phyloP scores from a whole-genome alignment of 805 yeast species.

The Pichia ethanolica region DNA sequence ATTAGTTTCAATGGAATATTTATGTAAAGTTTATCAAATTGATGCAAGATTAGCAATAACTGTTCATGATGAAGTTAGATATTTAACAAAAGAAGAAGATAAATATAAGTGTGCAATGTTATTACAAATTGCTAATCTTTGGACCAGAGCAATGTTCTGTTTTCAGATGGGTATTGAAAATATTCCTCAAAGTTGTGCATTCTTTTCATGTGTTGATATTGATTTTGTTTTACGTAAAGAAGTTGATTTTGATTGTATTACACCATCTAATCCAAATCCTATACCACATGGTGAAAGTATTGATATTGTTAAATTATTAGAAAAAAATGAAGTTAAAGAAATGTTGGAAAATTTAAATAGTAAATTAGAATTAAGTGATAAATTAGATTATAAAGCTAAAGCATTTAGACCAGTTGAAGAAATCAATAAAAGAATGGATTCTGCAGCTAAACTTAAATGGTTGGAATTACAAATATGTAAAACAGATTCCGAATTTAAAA shows the following conservation, averaged over 20 bases:
- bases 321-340: conserved; percentile 28
- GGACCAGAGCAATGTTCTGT: conserved; percentile 96
- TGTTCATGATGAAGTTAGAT: conserved; percentile 93
- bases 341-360: conserved; percentile 14
- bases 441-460: conserved; percentile 16
- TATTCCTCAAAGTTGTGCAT: conserved; percentile 91
- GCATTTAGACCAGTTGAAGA: conserved; percentile 19
- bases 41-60: conserved; percentile 77
- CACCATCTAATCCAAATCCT: conserved; percentile 73
- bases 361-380: conserved; percentile 10
- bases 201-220: conserved; percentile 88
- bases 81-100: conserved; percentile 65
- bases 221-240: conserved; percentile 87
- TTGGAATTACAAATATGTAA: conserved; percentile 27
- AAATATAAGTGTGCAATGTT: conserved; percentile 72
- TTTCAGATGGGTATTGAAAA: conserved; percentile 85
- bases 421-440: conserved; percentile 23
- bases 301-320: conserved; percentile 48
- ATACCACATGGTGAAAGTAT: conserved; percentile 76
- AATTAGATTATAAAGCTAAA: conserved; percentile 8
- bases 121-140: conserved; percentile 79
- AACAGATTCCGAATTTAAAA: conserved; percentile 23
- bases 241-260: conserved; percentile 83
- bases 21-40: conserved; percentile 53
- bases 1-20: conserved; percentile 80